phyloP scores from a whole-genome alignment of 441 rosid genomes.

The Eutrema salsugineum region DNA sequence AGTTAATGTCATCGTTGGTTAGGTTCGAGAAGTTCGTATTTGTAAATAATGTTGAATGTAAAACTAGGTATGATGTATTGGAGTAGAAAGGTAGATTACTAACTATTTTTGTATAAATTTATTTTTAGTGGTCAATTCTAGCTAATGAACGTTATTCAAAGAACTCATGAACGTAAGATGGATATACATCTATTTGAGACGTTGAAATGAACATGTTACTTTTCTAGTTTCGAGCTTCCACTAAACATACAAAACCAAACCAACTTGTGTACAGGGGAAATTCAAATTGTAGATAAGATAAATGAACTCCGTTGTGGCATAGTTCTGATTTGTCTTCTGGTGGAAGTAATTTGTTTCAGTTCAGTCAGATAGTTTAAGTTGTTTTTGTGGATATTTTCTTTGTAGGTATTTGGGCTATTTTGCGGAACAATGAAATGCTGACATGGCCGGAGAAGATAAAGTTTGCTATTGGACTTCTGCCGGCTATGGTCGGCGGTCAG shows the following conservation, averaged over 20 bases:
- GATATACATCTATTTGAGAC: neutral
- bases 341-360: neutral
- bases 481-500: slow-evolving; percentile 90
- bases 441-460: slow-evolving; percentile 96
- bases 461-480: slow-evolving; percentile 94
- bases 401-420: slow-evolving; percentile 85
- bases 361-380: neutral
- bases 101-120: neutral
- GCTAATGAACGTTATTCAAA: neutral
- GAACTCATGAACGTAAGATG: neutral
- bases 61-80: neutral
- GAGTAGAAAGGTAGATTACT: neutral
- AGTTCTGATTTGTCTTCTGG: neutral
- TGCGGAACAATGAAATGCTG: slow-evolving; percentile 88
- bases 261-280: neutral
- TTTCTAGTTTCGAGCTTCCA: neutral
- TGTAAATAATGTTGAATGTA: neutral
- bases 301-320: neutral
- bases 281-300: neutral
- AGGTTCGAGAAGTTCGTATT: neutral
- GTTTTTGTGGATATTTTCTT: neutral
- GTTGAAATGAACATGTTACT: neutral
- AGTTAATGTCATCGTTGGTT: neutral
- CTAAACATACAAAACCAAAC: neutral
- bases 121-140: neutral